Evolutionary conservation across 352 stramenopile species (phyloP), one percentile per base, ranked within the genome.

Genomic region (Globisporangium viniferum): DNA sequence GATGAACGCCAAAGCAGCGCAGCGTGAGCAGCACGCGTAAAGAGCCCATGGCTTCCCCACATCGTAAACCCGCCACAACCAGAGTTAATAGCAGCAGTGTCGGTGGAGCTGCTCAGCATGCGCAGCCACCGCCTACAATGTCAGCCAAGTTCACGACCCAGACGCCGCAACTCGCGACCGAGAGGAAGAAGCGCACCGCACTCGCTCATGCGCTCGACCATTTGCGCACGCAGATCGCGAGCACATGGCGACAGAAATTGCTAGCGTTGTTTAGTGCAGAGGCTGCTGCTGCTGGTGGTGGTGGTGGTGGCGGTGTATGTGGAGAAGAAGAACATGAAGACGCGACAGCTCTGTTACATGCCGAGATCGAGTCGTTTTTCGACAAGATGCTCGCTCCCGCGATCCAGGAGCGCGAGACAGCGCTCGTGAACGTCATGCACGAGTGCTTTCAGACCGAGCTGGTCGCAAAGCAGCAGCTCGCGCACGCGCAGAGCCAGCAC

Each of bases 381-480:
- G 70, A 81, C 20, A 27, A 44, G 0, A 62, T 67, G 35, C 68
- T 93, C 6, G 77, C 80, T 27, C 67, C 62, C 0, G 73, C 78
- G 64, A 79, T 93, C 67, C 85, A 91, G 53, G 56, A 71, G 27
- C 79, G 84, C 6, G 84, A 93, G 66, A 80, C 76, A 6, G 33
- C 74, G 22, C 68, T 84, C 22, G 76, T 91, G 22, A 90, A 89
- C 67, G 74, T 74, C 8, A 82, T 93, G 44, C 81, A 86, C 51
- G 80, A 84, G 33, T 88, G 81, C 39, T 70, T 84, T 14, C 71
- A 78, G 41, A 66, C 76, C 18, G 80, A 93, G 49, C 59, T 91
- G 7, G 49, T 75, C 14, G 33, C 65, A 1, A 69, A 81, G 24
- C 70, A 79, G 58, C 61, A 78, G 18, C 65, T 46, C 6, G 27